Evolutionary conservation across 208 protist genomes (phyloP).

Genomic region (Leishmania gerbilli): DNA sequence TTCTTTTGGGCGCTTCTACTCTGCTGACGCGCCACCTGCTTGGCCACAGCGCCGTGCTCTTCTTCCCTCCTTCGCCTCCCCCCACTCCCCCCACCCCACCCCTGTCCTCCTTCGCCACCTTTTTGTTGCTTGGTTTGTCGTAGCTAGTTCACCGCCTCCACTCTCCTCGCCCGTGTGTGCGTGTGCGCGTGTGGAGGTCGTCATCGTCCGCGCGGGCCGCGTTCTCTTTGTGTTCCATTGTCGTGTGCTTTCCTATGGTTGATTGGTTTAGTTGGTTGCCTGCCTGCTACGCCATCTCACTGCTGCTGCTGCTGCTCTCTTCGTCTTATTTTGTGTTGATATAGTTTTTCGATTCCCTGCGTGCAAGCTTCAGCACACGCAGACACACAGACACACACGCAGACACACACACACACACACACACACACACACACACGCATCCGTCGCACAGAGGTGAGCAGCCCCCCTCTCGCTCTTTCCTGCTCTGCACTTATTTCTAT

Average conservation of each 20-base stretch:
- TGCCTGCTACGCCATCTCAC: not conserved
- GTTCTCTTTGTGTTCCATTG: not conserved
- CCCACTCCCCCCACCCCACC: too few species aligned
- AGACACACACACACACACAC: not conserved
- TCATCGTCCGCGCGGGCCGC: not conserved
- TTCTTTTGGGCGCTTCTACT: not conserved
- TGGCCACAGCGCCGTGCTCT: not conserved
- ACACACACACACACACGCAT: not conserved
- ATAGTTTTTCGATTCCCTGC: too few species aligned
- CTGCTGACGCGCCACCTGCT: not conserved
- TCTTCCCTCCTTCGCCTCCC: not conserved
- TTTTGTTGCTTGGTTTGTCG: not conserved
- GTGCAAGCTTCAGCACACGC: not conserved
- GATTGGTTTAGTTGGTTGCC: not conserved
- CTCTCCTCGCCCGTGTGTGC: not conserved
- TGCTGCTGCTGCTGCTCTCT: not conserved
- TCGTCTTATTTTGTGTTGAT: not conserved
- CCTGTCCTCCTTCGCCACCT: not conserved
- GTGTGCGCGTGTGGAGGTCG: not conserved
- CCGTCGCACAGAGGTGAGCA: not conserved
- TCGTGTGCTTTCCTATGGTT: not conserved
- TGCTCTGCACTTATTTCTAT: not conserved
- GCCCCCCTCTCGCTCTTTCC: not conserved
- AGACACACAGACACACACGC: not conserved
- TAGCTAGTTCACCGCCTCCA: not conserved